These are phyloP conservation scores for Hibiscus syriacus DNA, from an alignment of 345 rosid species.

Conservation along the genomic window DNA sequence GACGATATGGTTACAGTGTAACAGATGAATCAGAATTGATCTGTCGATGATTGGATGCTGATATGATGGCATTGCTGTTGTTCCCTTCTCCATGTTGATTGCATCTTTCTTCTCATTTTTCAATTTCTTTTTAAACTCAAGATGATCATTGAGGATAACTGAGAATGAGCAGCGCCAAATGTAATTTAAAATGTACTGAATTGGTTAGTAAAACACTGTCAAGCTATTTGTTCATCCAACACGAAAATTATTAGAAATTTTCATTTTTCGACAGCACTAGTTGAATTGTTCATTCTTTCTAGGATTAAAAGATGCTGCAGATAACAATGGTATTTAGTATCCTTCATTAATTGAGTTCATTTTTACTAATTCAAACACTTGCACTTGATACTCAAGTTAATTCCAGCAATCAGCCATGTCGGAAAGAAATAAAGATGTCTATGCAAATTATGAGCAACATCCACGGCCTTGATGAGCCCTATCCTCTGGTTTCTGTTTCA, in stretches of 20 bases:
- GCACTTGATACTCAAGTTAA: neutral
- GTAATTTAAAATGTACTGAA: conserved; percentile 33
- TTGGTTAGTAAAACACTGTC: conserved; percentile 21
- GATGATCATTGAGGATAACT: conserved; percentile 22
- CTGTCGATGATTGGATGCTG: conserved; percentile 4
- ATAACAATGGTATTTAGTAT: too few species aligned
- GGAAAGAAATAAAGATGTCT: neutral
- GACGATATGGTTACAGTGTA: conserved; percentile 48
- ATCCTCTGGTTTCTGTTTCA: too few species aligned
- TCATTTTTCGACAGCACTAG: neutral
- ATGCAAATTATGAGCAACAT: conserved; percentile 40
- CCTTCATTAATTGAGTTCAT: neutral
- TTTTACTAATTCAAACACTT: neutral
- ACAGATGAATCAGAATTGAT: conserved; percentile 3
- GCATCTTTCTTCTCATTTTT: conserved; percentile 12
- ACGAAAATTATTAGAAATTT: too few species aligned
- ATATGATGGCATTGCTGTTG: conserved; percentile 13
- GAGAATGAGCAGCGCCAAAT: conserved; percentile 19
- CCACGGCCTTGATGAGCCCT: conserved; percentile 26
- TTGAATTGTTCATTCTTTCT: neutral
- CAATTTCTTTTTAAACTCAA: neutral
- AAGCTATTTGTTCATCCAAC: conserved; percentile 6
- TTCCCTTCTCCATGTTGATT: conserved; percentile 21
- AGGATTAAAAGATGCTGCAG: too few species aligned
- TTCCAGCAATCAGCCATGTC: neutral